phyloP scores from a whole-genome alignment of 495 filamentous ascomycete species.

The Staphylotrichum tortipilum region DNA sequence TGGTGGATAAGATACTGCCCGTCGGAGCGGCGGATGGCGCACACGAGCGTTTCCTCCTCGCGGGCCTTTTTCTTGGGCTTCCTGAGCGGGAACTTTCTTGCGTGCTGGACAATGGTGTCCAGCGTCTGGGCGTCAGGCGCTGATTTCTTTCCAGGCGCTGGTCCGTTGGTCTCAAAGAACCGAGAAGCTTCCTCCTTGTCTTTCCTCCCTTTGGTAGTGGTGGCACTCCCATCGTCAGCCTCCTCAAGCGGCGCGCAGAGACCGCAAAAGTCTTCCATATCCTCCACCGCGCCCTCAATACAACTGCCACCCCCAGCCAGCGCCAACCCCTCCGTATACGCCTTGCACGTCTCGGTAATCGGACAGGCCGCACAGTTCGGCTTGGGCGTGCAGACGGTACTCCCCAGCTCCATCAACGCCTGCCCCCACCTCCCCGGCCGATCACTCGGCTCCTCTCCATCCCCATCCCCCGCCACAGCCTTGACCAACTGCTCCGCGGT shows the following conservation, averaged over 20 bases:
- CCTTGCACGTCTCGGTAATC: slow-evolving; percentile 34
- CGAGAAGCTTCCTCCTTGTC: slow-evolving; percentile 14
- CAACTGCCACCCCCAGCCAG: slow-evolving; percentile 9
- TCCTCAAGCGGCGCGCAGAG: slow-evolving; percentile 31
- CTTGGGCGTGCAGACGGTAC: slow-evolving; percentile 40
- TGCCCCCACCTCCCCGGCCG: slow-evolving; percentile 39
- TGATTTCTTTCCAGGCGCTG: background rate
- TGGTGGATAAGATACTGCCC: slow-evolving; percentile 33
- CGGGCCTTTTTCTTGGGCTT: slow-evolving; percentile 34
- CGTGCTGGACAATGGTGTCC: slow-evolving; percentile 28
- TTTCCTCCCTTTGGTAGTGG: slow-evolving; percentile 4
- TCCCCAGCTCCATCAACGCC: slow-evolving; percentile 42
- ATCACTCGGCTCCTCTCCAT: slow-evolving; percentile 19
- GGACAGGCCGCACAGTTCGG: slow-evolving; percentile 37
- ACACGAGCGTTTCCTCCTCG: slow-evolving; percentile 37
- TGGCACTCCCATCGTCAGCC: no score
- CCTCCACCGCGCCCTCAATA: slow-evolving; percentile 1
- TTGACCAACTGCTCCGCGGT: slow-evolving; percentile 33
- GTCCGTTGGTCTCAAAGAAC: slow-evolving; percentile 25
- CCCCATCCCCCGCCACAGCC: slow-evolving; percentile 25
- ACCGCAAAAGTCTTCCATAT: slow-evolving; percentile 36
- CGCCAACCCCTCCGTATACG: slow-evolving; percentile 29
- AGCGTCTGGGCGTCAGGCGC: background rate
- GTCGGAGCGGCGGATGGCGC: slow-evolving; percentile 31
- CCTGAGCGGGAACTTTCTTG: slow-evolving; percentile 33